Conservation (phyloP, 2,329 filamentous ascomycete species). For the Stenocarpella maydis region DNA sequence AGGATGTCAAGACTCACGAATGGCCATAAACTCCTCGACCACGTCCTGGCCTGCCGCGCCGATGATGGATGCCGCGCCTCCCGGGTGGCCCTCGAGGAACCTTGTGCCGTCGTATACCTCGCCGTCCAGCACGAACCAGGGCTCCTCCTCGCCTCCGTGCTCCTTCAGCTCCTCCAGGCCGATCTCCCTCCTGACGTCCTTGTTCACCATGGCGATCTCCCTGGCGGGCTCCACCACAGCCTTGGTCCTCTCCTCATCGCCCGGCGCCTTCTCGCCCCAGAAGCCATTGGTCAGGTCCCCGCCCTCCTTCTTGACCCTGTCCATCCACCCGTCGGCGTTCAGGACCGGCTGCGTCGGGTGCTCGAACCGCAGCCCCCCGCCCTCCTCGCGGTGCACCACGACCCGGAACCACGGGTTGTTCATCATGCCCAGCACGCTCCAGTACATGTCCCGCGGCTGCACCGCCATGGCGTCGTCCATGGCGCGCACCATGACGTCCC, state of each 20-base stretch:
- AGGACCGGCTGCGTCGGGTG: slow-evolving; percentile 86
- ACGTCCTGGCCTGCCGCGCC: slow-evolving; percentile 83
- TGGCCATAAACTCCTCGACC: slow-evolving; percentile 89
- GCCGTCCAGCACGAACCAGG: slow-evolving; percentile 90
- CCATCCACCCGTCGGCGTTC: slow-evolving; percentile 90
- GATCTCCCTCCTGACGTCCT: slow-evolving; percentile 69
- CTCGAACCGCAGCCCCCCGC: slow-evolving; percentile 76
- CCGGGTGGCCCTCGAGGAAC: slow-evolving; percentile 85
- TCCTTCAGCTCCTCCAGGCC: slow-evolving; percentile 74
- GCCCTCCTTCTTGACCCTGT: slow-evolving; percentile 82
- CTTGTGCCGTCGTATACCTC: slow-evolving; percentile 87
- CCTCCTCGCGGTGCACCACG: slow-evolving; percentile 76
- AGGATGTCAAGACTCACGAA: slow-evolving; percentile 71
- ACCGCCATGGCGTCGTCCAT: slow-evolving; percentile 92
- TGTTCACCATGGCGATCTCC: slow-evolving; percentile 81
- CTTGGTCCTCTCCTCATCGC: slow-evolving; percentile 53
- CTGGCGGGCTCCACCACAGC: slow-evolving; percentile 57
- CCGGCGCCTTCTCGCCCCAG: slow-evolving; percentile 79
- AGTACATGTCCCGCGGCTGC: slow-evolving; percentile 94
- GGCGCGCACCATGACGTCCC: slow-evolving; percentile 79
- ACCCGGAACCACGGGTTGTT: slow-evolving; percentile 95
- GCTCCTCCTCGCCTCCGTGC: slow-evolving; percentile 70
- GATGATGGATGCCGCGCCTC: slow-evolving; percentile 84
- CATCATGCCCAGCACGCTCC: slow-evolving; percentile 97
- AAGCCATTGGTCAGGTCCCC: slow-evolving; percentile 82